Base-by-base conservation (phyloP, 495 filamentous ascomycete species). In the Hyaloscypha hepaticicola region DNA sequence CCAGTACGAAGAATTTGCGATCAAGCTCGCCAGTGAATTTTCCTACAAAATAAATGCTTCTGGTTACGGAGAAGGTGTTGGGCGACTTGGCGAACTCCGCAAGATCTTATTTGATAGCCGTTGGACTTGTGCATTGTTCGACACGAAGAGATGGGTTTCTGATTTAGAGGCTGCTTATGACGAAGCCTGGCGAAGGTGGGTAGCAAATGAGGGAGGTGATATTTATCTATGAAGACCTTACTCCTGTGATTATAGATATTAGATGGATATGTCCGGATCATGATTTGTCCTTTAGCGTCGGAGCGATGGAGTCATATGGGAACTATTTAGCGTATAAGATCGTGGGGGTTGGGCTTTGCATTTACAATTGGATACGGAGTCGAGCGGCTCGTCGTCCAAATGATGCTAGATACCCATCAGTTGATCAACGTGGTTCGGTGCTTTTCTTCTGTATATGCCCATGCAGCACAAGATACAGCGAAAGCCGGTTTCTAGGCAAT, bases 131-230 rank as follows among this genome's bases (percentile, higher is more conserved):
- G 87, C 87, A 55, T 80, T 98, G 41, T 99, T 98, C 75, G 90
- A 99, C 76, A 99, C 95, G 25, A 81, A 79, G 67, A 83, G 96
- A 65, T 99, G 95, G 95, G 95, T 99, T 49, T 79, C 81, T 45
- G 93, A 98, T 79, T 73, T 99, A 63, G 95, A 99, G 78, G 81
- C 85, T 64, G 93, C 92, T 22, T 98, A 97, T 72, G 86, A 89
- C 63, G 84, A 87, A 71, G 93, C 92, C 11, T 99, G 95, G 95
- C 80, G 82, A 66, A 81, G 84, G 70, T 98, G 93, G 93, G 96
- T 91, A 33, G 82, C 79, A 33, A 92, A 90, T 33, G 88, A 90
- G 78, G 90, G 92, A 33, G 92, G 95, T 53, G 95, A 99, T 82
- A 95, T 99, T 64, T 94, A 82, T 69, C 77, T 88, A 64, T 81